Evolutionary conservation across 345 rosid species (phyloP).

Genomic region (Arabidopsis thaliana): TAIR10.1 NC_003070.9:20377001-20377500

Average conservation of each 20-base stretch:
- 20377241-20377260: constrained; percentile 91
- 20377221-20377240: constrained; percentile 98
- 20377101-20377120: background rate
- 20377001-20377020: background rate
- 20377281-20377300: constrained; percentile 59
- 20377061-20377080: constrained; percentile 62
- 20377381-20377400: constrained; percentile 98
- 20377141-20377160: background rate
- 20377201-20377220: constrained; percentile 95
- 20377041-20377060: constrained; percentile 78
- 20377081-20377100: background rate
- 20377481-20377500: background rate
- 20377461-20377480: background rate
- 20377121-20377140: background rate
- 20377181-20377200: constrained; percentile 94
- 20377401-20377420: constrained; percentile 55
- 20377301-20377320: constrained; percentile 21
- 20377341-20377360: constrained; percentile 11
- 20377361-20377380: constrained; percentile 78
- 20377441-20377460: constrained; percentile 24
- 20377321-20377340: background rate
- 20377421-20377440: constrained; percentile 62
- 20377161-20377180: constrained; percentile 41
- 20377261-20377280: constrained; percentile 98
- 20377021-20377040: constrained; percentile 83